Conservation (phyloP, 2,329 filamentous ascomycete species). For the Aspergillus floridensis region DNA sequence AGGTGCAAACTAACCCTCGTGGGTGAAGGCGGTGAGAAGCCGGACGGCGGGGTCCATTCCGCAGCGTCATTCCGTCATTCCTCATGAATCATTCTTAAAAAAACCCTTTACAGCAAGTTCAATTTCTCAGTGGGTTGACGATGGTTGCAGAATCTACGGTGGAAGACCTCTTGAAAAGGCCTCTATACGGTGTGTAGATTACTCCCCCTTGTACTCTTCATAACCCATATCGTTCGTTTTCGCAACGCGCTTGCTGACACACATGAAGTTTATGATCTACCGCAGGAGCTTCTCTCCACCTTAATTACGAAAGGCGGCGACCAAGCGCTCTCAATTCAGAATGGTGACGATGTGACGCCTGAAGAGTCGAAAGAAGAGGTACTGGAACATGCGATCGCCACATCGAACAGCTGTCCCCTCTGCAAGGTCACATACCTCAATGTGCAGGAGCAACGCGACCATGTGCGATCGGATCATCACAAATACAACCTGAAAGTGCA, state of each 20-base stretch:
- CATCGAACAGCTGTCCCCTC: constrained; percentile 73
- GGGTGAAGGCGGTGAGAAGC: neutral
- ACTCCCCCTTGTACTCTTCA: neutral
- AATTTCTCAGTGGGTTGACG: neutral
- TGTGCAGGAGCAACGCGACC: constrained; percentile 76
- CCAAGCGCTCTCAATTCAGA: constrained; percentile 26
- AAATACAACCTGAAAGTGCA: constrained; percentile 94
- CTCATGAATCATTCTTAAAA: neutral
- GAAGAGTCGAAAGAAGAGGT: constrained; percentile 34
- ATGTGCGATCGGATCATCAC: constrained; percentile 87
- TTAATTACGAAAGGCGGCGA: constrained; percentile 58
- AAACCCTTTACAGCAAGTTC: neutral
- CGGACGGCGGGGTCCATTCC: neutral
- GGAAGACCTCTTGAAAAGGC: constrained; percentile 46
- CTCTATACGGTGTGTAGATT: constrained; percentile 48
- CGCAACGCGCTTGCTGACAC: constrained; percentile 19
- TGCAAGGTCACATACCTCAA: constrained; percentile 71
- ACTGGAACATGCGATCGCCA: constrained; percentile 44
- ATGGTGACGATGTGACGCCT: constrained; percentile 20
- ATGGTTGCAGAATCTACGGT: constrained; percentile 25
- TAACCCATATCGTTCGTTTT: neutral
- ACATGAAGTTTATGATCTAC: constrained; percentile 75
- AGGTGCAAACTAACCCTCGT: neutral
- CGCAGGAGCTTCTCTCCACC: constrained; percentile 67
- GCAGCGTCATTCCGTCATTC: constrained; percentile 2